Base-by-base conservation (phyloP, 192 early-diverging fungal species). In the Entophlyctis luteolus region DNA sequence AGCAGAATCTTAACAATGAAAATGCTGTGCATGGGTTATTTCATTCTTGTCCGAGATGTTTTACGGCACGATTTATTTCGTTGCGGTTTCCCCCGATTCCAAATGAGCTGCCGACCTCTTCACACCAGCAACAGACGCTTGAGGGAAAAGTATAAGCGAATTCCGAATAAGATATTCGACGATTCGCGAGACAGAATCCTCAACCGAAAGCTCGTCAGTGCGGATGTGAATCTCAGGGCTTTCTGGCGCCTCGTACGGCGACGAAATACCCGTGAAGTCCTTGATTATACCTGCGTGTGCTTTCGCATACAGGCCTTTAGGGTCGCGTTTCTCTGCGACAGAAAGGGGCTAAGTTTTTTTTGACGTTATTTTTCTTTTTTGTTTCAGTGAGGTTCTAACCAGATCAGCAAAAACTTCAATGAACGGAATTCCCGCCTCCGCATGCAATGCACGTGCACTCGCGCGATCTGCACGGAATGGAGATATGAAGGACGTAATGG, bases 291-390 rank as follows among this genome's bases (percentile, higher is more conserved):
- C 94, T 48, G 88, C 87, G 62, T 90, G 88, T 12, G 94, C 94
- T 79, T 93, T 96, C 81, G 94, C 94, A 84, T 96, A 96, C 31
- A 96, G 79, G 2, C 94, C 94, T 82, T 96, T 96, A 32, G 94
- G 94, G 74, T 96, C 94, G 32, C 94, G 87, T 69, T 89, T 73
- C 75, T 96, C 93, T 36, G 90, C 92, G 28, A 96, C 88, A 35
- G 84, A 83, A 29, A 96, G 68, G 23, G 94, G 91, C 22, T n/a
- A n/a, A n/a, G n/a, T n/a, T n/a, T n/a, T n/a, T n/a, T n/a, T n/a
- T n/a, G n/a, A n/a, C n/a, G n/a, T n/a, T n/a, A n/a, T n/a, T n/a
- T n/a, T n/a, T n/a, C n/a, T n/a, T n/a, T n/a, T n/a, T n/a, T n/a
- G n/a, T n/a, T n/a, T n/a, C n/a, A n/a, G n/a, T n/a, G n/a, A n/a